Conservation (phyloP, 2,329 filamentous ascomycete species). For the Dothideomycetes sp. region DNA sequence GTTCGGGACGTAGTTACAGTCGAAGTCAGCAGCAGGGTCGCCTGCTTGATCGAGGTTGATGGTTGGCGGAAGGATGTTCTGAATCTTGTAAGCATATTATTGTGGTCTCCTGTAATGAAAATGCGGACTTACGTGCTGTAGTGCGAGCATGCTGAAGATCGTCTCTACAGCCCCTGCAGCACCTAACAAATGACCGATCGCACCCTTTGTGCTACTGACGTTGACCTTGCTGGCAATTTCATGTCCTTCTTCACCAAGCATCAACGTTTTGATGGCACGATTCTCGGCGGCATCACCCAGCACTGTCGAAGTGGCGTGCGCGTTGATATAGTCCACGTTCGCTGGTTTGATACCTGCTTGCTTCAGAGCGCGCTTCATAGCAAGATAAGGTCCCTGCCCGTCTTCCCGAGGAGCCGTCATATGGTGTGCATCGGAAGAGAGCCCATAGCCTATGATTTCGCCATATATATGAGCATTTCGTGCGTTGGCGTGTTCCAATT, state of each 20-base stretch:
- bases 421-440: conserved; percentile 83
- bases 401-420: conserved; percentile 84
- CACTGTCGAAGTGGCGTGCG: conserved; percentile 81
- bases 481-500: conserved; percentile 74
- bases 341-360: conserved; percentile 60
- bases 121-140: conserved; percentile 57
- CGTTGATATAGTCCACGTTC: conserved; percentile 84
- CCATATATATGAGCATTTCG: conserved; percentile 78
- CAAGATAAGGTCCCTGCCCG: conserved; percentile 68
- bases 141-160: conserved; percentile 70
- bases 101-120: not conserved
- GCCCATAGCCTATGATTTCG: conserved; percentile 80
- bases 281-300: conserved; percentile 88
- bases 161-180: conserved; percentile 88
- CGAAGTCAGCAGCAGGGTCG: conserved; percentile 51
- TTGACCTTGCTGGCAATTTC: conserved; percentile 56
- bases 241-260: conserved; percentile 64
- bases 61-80: conserved; percentile 78
- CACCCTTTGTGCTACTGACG: conserved; percentile 89
- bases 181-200: conserved; percentile 82
- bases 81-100: conserved; percentile 8
- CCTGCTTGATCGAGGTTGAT: conserved; percentile 64
- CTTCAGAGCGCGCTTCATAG: conserved; percentile 76
- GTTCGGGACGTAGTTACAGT: conserved; percentile 78
- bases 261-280: conserved; percentile 64